A percentile compares a stretch with the other conserved stretches of the same genome.
Evolutionary conservation across 768 basidiomycete species (phyloP).

Genomic region (Boletus rubroflammeus): DNA sequence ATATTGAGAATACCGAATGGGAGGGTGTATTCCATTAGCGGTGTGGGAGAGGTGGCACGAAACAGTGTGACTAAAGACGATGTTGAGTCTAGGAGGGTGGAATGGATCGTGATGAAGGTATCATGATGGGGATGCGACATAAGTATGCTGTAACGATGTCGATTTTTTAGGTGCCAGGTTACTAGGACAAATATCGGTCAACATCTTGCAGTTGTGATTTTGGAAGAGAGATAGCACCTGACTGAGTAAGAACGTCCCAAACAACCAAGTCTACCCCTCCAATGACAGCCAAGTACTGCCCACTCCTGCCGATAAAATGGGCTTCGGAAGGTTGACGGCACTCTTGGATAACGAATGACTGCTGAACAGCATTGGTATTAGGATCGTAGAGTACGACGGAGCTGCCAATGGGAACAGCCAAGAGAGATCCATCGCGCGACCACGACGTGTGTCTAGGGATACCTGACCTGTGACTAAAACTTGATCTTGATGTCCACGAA

Average conservation of each 20-base stretch:
- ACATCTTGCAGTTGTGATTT: not conserved
- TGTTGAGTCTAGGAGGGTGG: slow-evolving; percentile 25
- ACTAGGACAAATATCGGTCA: slow-evolving; percentile 39
- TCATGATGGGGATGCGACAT: slow-evolving; percentile 55
- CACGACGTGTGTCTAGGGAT: slow-evolving; percentile 66
- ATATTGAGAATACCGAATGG: slow-evolving; percentile 64
- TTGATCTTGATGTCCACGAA: slow-evolving; percentile 80
- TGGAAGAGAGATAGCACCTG: slow-evolving; percentile 41
- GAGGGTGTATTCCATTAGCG: slow-evolving; percentile 42
- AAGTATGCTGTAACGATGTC: slow-evolving; percentile 39
- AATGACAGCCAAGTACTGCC: slow-evolving; percentile 64
- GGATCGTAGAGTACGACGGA: slow-evolving; percentile 77
- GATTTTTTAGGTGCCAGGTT: slow-evolving; percentile 50
- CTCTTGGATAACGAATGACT: slow-evolving; percentile 57
- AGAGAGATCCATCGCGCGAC: slow-evolving; percentile 83
- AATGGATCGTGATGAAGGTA: slow-evolving; percentile 56
- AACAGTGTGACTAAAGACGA: slow-evolving; percentile 50
- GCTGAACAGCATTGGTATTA: slow-evolving; percentile 52
- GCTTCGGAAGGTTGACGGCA: slow-evolving; percentile 42
- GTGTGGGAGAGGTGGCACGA: slow-evolving; percentile 40
- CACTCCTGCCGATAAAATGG: slow-evolving; percentile 66
- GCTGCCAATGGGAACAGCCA: slow-evolving; percentile 67
- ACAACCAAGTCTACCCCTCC: slow-evolving; percentile 50
- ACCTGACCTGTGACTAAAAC: slow-evolving; percentile 64
- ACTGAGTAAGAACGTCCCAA: slow-evolving; percentile 68